Base-by-base conservation (phyloP, 768 basidiomycete species). In the Panaeolus cyanescens region DNA sequence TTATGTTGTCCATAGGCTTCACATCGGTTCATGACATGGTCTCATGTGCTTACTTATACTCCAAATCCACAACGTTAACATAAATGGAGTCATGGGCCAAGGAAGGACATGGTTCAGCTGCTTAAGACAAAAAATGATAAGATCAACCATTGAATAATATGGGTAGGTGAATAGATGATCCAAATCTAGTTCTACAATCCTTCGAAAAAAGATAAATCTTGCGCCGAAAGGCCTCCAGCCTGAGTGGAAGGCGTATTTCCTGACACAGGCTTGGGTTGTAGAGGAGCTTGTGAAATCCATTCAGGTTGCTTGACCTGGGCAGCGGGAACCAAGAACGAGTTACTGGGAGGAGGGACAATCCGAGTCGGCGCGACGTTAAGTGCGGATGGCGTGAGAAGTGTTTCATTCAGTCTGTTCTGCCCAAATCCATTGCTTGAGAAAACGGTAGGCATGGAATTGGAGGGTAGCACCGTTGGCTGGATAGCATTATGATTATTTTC, bases 121-220 rank as follows among this genome's bases (percentile, higher is more conserved):
- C n/a, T n/a, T n/a, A n/a, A n/a, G n/a, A n/a, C n/a, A n/a, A n/a
- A n/a, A n/a, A n/a, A n/a, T n/a, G n/a, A n/a, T n/a, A n/a, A n/a
- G n/a, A n/a, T n/a, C n/a, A n/a, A n/a, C n/a, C n/a, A n/a, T n/a
- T n/a, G n/a, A n/a, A n/a, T n/a, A n/a, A n/a, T n/a, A n/a, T n/a
- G n/a, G n/a, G n/a, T 53, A 34, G 57, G 53, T 36, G 12, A 31
- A 55, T 54, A 32, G 45, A 37, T 55, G 15, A 32, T n/a, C n/a
- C n/a, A n/a, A n/a, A n/a, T n/a, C 56, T 56, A 22, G 31, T 17
- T 9, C 64, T 66, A 73, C 42, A 75, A 68, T 33, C 91, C 89
- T 74, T 95, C 93, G 70, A 95, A 95, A 72, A 95, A 95, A 17
- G 89, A 92, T 56, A 94, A 71, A 80, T 94, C 93, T 74, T 92